A percentile compares a stretch with the other conserved stretches of the same genome.
These are phyloP conservation scores for Epichloe hybrida DNA, from an alignment of 2,329 filamentous ascomycete species.

Conservation along the genomic window DNA sequence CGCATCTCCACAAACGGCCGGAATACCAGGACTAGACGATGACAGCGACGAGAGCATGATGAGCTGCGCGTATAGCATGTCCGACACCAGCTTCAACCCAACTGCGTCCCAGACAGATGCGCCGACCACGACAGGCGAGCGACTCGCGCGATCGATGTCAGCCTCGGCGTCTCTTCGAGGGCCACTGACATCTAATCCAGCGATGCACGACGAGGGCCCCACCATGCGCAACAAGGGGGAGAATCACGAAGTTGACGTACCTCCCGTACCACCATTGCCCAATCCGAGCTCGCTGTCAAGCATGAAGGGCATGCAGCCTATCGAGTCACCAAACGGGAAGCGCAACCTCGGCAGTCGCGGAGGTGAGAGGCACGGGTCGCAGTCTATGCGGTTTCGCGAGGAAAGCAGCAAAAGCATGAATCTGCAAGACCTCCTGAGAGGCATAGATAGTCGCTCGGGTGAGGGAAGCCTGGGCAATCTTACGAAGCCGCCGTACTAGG, in stretches of 20 bases:
- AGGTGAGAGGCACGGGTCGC: constrained; percentile 23
- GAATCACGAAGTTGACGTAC: constrained; percentile 27
- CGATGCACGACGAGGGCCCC: constrained; percentile 12
- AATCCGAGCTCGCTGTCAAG: constrained; percentile 19
- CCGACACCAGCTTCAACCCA: constrained; percentile 49
- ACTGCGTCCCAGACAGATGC: constrained; percentile 12
- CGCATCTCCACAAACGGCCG: constrained; percentile 23
- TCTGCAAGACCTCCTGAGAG: constrained; percentile 33
- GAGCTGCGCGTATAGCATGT: constrained; percentile 55
- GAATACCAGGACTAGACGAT: constrained; percentile 26
- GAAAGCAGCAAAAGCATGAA: constrained; percentile 26
- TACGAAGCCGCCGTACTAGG: constrained; percentile 36
- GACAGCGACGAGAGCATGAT: constrained; percentile 56
- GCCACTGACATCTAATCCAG: constrained; percentile 31
- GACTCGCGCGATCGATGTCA: constrained; percentile 20
- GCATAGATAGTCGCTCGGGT: constrained; percentile 34
- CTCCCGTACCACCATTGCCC: constrained; percentile 44
- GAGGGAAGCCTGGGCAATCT: constrained; percentile 33
- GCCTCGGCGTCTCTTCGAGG: constrained; percentile 21
- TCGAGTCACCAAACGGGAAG: constrained; percentile 3
- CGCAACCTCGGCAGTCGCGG: constrained; percentile 29
- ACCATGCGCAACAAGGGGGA: neutral
- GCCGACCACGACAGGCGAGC: constrained; percentile 14
- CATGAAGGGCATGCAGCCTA: constrained; percentile 12
- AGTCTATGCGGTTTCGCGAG: constrained; percentile 20